Evolutionary conservation across 805 yeast genomes (phyloP), one percentile per base, ranked within the genome.

Genomic region (Hanseniaspora vineae): DNA sequence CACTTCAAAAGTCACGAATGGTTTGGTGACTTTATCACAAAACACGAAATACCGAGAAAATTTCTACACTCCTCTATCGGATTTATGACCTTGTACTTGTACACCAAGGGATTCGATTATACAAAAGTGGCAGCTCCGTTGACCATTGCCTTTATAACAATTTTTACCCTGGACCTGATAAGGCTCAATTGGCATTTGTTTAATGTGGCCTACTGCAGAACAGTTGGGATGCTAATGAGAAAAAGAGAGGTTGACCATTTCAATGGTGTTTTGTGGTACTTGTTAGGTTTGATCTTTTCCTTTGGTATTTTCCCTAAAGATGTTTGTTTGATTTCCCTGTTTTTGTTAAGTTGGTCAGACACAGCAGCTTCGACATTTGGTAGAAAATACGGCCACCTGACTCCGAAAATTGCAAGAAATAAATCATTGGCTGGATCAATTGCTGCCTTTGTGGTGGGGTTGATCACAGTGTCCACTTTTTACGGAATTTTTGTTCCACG

Each of bases 321-420:
- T 58, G 80, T 92, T 44, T 71, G 81, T 0, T 69, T 89, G 29
- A 72, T 87, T 68, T 72, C 95, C 19, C 78, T 88, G 2, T 70
- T 88, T 53, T 69, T 90, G 45, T 73, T 92, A 52, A 84, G 96
- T 59, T 92, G 97, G 97, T 88, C 95, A 5, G 98, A 92, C 60
- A 87, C 97, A 10, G 90, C 97, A 2, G 98, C 98, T 2, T 86
- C 96, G 2, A 86, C 96, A 0, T 66, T 89, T 58, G 98, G 98
- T 39, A 74, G 98, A 54, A 76, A 75, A 48, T 90, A 68, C 62
- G 97, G 97, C 9, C 75, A 83, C 57, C 72, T 81, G 53, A 86
- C 96, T 8, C 94, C 95, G 39, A 79, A 81, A 58, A 64, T 90
- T 18, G 73, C 82, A 6, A 70, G 75, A 51, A 77, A 78, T 52